Evolutionary conservation across 2,329 filamentous ascomycete genomes (phyloP), one percentile per base, ranked within the genome.

Genomic region (Hymenotorrendiella dingleyae): DNA sequence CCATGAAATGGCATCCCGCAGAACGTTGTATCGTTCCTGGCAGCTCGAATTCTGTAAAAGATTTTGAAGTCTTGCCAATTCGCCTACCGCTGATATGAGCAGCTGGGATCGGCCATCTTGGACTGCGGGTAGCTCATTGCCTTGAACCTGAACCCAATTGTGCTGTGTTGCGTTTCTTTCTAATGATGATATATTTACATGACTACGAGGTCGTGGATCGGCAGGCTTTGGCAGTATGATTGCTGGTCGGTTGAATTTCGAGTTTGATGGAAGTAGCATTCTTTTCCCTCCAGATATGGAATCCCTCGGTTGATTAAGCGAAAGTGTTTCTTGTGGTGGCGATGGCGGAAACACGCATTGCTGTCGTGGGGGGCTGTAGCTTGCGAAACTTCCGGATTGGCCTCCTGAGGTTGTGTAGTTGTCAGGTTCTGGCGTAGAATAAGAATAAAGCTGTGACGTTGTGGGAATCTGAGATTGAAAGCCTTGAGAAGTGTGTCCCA

Each of bases 401-500:
- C n/a, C 21, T 6, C 11, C 20, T 9, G 35, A 27, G 27, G 36
- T 12, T 22, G 17, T n/a, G 21, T 32, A 43, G 14, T 19, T 38
- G 4, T 38, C 41, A n/a, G 36, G 36, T 12, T 43, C 41, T 7
- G 41, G 28, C n/a, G 41, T 43, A 9, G 34, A 32, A 20, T 43
- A 43, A 12, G 38, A 29, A 27, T 33, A 43, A 23, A 38, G 34
- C n/a, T n/a, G n/a, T 4, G 21, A 7, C 8, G 21, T 27, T n/a
- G 36, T 20, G 10, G 17, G 9, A 16, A 22, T 14, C 14, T 40
- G 36, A n/a, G 36, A 12, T 3, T 34, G 28, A 28, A 32, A n/a
- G n/a, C n/a, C n/a, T n/a, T n/a, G n/a, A n/a, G n/a, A n/a, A n/a
- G n/a, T n/a, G n/a, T n/a, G n/a, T n/a, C n/a, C n/a, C n/a, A n/a